Conservation (phyloP, 129 eudicot species). For the Logfia minima region DNA sequence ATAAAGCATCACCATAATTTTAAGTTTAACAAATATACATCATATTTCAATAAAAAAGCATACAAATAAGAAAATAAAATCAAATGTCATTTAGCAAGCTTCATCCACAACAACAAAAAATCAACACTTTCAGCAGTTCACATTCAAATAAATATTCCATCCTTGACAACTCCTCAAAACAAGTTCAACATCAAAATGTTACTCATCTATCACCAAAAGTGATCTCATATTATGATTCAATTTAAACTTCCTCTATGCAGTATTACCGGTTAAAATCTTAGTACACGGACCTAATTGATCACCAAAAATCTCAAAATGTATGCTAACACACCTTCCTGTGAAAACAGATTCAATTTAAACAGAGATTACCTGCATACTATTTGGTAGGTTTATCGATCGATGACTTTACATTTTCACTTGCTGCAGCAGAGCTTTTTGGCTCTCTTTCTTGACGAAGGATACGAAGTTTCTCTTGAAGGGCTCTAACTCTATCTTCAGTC, state of each 20-base stretch:
- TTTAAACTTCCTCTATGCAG: constrained; percentile 16
- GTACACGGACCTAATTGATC: constrained; percentile 23
- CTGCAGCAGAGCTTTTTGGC: constrained; percentile 33
- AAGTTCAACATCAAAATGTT: constrained; percentile 21
- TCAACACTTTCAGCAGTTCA: constrained; percentile 11
- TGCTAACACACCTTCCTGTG: constrained; percentile 16
- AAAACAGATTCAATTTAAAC: constrained; percentile 4
- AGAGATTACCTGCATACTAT: constrained; percentile 31
- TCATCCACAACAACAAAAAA: constrained; percentile 3
- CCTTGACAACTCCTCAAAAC: constrained; percentile 9
- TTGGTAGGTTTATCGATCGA: constrained; percentile 35
- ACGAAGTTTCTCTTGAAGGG: constrained; percentile 73
- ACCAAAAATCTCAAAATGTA: constrained; percentile 6
- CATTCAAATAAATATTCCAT: constrained; percentile 15
- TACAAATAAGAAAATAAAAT: not conserved
- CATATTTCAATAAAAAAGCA: not conserved
- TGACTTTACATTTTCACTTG: constrained; percentile 32
- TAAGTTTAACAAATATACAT: not conserved
- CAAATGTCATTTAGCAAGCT: not conserved
- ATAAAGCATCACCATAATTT: not conserved
- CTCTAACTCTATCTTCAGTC: constrained; percentile 81
- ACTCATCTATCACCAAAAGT: constrained; percentile 18
- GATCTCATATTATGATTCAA: constrained; percentile 11
- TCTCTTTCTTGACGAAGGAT: constrained; percentile 61
- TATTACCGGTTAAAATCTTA: constrained; percentile 12